These are phyloP conservation scores for Colletotrichum spinosum DNA, from an alignment of 2,329 filamentous ascomycete genomes.

Conservation along the genomic window DNA sequence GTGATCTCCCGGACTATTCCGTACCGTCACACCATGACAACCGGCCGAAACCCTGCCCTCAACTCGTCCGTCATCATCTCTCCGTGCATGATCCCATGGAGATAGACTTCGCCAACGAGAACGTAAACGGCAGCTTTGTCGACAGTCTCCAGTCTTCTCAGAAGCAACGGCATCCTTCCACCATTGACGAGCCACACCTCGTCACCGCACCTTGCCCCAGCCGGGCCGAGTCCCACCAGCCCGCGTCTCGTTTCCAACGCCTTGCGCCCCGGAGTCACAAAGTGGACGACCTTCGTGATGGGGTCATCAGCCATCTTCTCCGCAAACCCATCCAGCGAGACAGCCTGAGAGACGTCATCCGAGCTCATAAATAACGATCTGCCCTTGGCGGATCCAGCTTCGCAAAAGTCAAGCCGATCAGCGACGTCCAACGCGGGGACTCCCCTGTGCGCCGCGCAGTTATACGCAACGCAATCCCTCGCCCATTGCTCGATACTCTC, in stretches of 20 bases:
- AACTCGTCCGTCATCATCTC: slow-evolving; percentile 1
- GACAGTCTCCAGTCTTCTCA: background rate
- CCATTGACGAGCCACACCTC: slow-evolving; percentile 27
- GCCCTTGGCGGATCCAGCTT: background rate
- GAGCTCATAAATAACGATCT: background rate
- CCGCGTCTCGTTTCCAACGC: background rate
- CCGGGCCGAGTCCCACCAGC: slow-evolving; percentile 5
- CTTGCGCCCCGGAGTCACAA: background rate
- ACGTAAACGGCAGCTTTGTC: background rate
- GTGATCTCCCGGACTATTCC: no score
- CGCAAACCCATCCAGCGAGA: background rate
- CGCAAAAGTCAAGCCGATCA: background rate
- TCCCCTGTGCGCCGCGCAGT: background rate
- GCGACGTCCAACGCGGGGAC: background rate
- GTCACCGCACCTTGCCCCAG: background rate
- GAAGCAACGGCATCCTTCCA: slow-evolving; percentile 18
- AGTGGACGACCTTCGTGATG: slow-evolving; percentile 11
- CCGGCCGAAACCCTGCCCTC: background rate
- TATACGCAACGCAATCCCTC: slow-evolving; percentile 11
- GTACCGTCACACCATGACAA: background rate
- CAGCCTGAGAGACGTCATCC: background rate
- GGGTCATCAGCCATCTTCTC: slow-evolving; percentile 1
- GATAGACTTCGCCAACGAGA: slow-evolving; percentile 12
- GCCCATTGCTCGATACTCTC: background rate
- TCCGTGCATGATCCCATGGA: slow-evolving; percentile 28